Evolutionary conservation across 2,329 filamentous ascomycete genomes (phyloP).

Genomic region (Thermochaetoides dissita): DNA sequence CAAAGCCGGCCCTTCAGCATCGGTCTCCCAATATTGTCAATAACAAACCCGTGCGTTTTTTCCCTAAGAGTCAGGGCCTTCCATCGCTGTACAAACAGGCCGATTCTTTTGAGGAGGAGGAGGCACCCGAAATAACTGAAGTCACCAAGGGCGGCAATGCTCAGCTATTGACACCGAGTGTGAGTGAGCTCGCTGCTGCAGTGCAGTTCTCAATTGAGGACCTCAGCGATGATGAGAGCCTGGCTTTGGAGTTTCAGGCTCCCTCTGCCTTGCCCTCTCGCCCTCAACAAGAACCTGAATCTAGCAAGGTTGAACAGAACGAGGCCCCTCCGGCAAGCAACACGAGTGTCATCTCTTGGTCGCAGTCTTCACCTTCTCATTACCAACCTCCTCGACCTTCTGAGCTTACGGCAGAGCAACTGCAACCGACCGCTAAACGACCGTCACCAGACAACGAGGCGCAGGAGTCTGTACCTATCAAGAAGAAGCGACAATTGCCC

Average conservation of each 20-base stretch:
- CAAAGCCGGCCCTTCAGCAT: constrained; percentile 20
- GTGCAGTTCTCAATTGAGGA: too few relatives aligned
- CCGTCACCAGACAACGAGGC: constrained; percentile 22
- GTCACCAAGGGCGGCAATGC: constrained; percentile 14
- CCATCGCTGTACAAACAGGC: constrained; percentile 30
- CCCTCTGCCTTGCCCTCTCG: constrained; percentile 34
- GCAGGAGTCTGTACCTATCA: constrained; percentile 19
- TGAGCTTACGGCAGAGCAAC: neutral
- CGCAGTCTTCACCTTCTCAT: constrained; percentile 46
- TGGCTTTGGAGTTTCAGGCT: constrained; percentile 56
- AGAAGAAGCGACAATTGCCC: constrained; percentile 56
- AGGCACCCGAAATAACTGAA: constrained; percentile 21
- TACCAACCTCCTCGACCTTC: constrained; percentile 19
- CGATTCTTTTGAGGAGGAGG: constrained; percentile 33
- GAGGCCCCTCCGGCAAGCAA: constrained; percentile 14
- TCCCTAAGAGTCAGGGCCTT: constrained; percentile 9
- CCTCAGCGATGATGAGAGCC: constrained; percentile 63
- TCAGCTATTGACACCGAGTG: too few relatives aligned
- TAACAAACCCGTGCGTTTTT: constrained; percentile 2
- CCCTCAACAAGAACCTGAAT: constrained; percentile 11
- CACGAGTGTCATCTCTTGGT: constrained; percentile 49
- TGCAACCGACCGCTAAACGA: constrained; percentile 27
- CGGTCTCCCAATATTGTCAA: constrained; percentile 6
- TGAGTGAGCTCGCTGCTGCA: too few relatives aligned
- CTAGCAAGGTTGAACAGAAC: neutral